Base-by-base conservation (phyloP, 2,329 filamentous ascomycete species). In the Pleomassaria siparia region DNA sequence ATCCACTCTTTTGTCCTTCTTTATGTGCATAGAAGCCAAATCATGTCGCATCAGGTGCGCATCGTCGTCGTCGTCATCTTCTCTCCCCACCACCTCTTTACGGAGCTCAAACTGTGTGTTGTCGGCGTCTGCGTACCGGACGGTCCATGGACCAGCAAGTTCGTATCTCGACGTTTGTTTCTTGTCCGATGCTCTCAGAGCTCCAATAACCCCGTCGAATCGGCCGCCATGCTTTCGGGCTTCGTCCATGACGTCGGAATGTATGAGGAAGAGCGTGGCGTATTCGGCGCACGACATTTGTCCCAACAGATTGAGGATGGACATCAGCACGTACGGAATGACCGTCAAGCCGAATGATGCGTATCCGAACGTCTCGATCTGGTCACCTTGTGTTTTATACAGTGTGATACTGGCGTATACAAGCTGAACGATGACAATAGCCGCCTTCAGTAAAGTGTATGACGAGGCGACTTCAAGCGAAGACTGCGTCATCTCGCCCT, bases 311-410 rank as follows among this genome's bases (percentile, higher is more conserved):
- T 73, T 72, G 20, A 72, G 39, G 4, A 69, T 50, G 0, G 65
- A 71, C 71, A 73, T 72, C 16, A 69, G 36, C 3, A 63, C 48
- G 40, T 72, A 72, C 0, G 68, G 69, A 1, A 65, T 47, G 2
- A 72, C 66, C 0, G 69, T 72, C 9, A 73, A 55, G 2, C 64
- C 62, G 42, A 69, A 72, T 1, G 70, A 63, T 1, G 66, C 67
- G 39, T 67, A 72, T 12, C 69, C 68, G 35, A 61, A 72, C 25
- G 47, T 50, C 9, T 55, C 28, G n/a, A 70, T 58, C 41, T 71
- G 65, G 22, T 64, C 53, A 5, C 62, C 67, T 21, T 54, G 47
- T 5, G 61, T 46, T 7, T 52, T 49, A 36, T 69, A 70, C 0
- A 71, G 35, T 2, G 66, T 70, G 2, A 43, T 44, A 2, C 48